These are phyloP conservation scores for Physcia stellaris DNA, from an alignment of 495 filamentous ascomycete species.

Conservation along the genomic window DNA sequence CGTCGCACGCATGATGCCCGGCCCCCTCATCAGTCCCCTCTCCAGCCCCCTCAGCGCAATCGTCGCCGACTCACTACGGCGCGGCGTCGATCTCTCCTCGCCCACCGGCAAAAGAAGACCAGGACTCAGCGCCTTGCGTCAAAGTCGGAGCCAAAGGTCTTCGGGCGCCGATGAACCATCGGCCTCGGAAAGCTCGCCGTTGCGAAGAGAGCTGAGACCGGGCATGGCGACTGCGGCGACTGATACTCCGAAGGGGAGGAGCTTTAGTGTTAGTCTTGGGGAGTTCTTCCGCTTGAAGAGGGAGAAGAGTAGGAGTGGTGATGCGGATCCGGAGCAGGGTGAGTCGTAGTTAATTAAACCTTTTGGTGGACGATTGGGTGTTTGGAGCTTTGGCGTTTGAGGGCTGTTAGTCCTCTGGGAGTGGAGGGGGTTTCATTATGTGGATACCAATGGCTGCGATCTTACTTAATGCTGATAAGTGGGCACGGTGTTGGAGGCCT, in stretches of 20 bases:
- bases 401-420: too few species aligned
- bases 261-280: constrained; percentile 9
- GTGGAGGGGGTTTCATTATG: too few species aligned
- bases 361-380: too few species aligned
- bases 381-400: too few species aligned
- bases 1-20: constrained; percentile 30
- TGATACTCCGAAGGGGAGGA: constrained; percentile 6
- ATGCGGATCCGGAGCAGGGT: too few species aligned
- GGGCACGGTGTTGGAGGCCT: too few species aligned
- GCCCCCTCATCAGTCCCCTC: constrained; percentile 34
- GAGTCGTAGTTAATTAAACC: too few species aligned
- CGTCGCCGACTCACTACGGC: constrained; percentile 47
- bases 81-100: constrained; percentile 25
- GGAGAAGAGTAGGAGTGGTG: neutral
- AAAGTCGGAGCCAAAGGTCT: constrained; percentile 1
- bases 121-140: constrained; percentile 4
- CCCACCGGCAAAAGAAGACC: constrained; percentile 7
- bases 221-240: neutral
- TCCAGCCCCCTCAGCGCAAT: constrained; percentile 43
- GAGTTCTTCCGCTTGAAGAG: constrained; percentile 7
- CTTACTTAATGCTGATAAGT: too few species aligned
- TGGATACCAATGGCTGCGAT: too few species aligned
- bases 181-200: constrained; percentile 1
- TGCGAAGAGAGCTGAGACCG: neutral
- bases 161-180: constrained; percentile 1